These are phyloP conservation scores for Capronia americana DNA, from an alignment of 2,329 filamentous ascomycete species.

Conservation along the genomic window DNA sequence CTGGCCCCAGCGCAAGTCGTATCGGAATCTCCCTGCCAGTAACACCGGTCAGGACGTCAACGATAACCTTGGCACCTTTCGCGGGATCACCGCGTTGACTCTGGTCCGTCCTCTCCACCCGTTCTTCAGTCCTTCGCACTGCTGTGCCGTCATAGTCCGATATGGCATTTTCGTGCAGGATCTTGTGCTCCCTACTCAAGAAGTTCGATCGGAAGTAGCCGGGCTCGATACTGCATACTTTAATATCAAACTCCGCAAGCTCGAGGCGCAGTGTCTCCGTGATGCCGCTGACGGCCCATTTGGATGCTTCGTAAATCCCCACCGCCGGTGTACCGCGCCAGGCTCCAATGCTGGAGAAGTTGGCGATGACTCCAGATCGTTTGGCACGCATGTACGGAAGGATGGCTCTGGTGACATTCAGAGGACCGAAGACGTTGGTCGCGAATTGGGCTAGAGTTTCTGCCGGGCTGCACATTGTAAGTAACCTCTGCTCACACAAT, in stretches of 20 bases:
- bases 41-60: constrained; percentile 57
- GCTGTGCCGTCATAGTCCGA: constrained; percentile 28
- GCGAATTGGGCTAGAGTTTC: constrained; percentile 44
- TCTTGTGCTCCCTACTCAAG: constrained; percentile 21
- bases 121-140: constrained; percentile 22
- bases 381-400: constrained; percentile 47
- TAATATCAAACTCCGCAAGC: constrained; percentile 45
- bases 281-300: constrained; percentile 43
- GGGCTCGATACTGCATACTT: constrained; percentile 46
- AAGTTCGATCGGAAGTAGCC: constrained; percentile 41
- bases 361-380: constrained; percentile 46
- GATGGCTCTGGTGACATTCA: constrained; percentile 47
- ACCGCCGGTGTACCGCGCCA: constrained; percentile 43
- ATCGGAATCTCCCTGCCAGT: neutral
- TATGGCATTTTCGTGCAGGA: constrained; percentile 17
- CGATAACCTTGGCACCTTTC: constrained; percentile 60
- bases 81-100: constrained; percentile 62
- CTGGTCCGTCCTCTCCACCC: constrained; percentile 45
- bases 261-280: constrained; percentile 43
- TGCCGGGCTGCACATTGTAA: constrained; percentile 29
- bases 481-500: neutral
- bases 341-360: constrained; percentile 45
- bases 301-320: constrained; percentile 47
- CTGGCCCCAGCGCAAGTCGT: neutral
- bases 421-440: constrained; percentile 48